phyloP scores from a whole-genome alignment of 257 asterid genomes.

The Misopates orontium region DNA sequence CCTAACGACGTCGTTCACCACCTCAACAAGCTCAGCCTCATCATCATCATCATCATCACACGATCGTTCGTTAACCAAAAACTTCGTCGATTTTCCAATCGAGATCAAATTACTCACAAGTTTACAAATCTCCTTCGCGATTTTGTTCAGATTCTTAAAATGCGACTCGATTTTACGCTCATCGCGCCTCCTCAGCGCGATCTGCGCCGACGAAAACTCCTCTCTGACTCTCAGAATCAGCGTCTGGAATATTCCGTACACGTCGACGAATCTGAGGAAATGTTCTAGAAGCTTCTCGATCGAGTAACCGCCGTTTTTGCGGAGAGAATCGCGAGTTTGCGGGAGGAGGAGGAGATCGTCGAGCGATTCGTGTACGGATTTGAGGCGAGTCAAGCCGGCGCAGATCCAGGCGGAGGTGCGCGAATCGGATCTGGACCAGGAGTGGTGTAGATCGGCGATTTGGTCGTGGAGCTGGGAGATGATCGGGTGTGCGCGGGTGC shows the following conservation, averaged over 20 bases:
- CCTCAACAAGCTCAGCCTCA: conserved; percentile 47
- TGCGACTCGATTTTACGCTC: conserved; percentile 33
- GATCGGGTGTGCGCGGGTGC: conserved; percentile 68
- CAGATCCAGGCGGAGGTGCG: conserved; percentile 58
- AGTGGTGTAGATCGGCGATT: conserved; percentile 41
- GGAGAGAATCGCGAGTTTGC: conserved; percentile 62
- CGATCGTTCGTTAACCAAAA: not conserved
- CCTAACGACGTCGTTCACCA: conserved; percentile 46
- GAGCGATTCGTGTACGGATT: conserved; percentile 63
- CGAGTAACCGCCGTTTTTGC: conserved; percentile 34
- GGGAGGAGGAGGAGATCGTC: conserved; percentile 87
- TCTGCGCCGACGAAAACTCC: conserved; percentile 59
- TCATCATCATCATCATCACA: conserved; percentile 34
- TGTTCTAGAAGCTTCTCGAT: conserved; percentile 75
- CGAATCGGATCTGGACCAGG: conserved; percentile 39
- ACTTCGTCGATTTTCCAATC: conserved; percentile 30
- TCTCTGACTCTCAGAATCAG: conserved; percentile 55
- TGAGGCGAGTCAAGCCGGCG: conserved; percentile 55
- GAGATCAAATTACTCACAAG: conserved; percentile 32
- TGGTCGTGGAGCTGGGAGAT: conserved; percentile 64
- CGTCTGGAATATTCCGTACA: conserved; percentile 68
- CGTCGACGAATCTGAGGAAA: conserved; percentile 67
- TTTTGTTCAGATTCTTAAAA: conserved; percentile 42
- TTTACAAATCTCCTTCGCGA: conserved; percentile 58
- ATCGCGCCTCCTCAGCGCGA: conserved; percentile 58